Base-by-base conservation (phyloP, 139 green algal species). In the Haematococcus lacustris region DNA sequence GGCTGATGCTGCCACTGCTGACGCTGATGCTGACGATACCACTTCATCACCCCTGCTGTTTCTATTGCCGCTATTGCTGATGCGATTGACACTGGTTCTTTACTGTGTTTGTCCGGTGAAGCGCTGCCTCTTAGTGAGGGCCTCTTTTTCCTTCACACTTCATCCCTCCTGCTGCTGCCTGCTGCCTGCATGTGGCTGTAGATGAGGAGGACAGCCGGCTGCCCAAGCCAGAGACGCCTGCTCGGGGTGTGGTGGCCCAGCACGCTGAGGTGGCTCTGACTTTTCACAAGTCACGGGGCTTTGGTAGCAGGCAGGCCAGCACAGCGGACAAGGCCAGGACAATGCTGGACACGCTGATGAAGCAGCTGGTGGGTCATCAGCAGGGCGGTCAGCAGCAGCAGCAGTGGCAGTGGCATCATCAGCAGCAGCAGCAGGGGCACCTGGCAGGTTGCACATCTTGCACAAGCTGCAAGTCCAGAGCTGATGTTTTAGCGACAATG, bases 291-390 rank as follows among this genome's bases (percentile, higher is more conserved):
- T 33, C 21, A 13, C 63, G 63, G 2, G 63, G 63, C 63, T 69
- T 69, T 35, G 30, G 30, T 13, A 6, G 35, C 2, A 21, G 35
- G 30, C 34, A 69, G 38, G 63, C 21, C 30, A 51, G 17, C 21
- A 37, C 33, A 37, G 63, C n/a, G 63, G 63, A 69, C 37, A 69
- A 69, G 63, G 63, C 63, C 5, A 69, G 32, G 38, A 17, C 21
- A 2, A 37, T 37, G 3, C 9, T 69, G 34, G 63, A 69, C 38
- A 35, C 35, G 21, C 35, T 69, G 37, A 33, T 69, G 35, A 40
- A 9, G 6, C 21, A 69, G 25, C 63, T 69, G 63, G 63, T 69
- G 63, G n/a, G 63, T 67, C 17, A 53, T 9, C 43, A 53, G 43
- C 17, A 28, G 43, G 9, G 17, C 9, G 9, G 43, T 53, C 43